Conservation (phyloP, 169 alveolate species). For the Plasmodium chabaudi region DNA sequence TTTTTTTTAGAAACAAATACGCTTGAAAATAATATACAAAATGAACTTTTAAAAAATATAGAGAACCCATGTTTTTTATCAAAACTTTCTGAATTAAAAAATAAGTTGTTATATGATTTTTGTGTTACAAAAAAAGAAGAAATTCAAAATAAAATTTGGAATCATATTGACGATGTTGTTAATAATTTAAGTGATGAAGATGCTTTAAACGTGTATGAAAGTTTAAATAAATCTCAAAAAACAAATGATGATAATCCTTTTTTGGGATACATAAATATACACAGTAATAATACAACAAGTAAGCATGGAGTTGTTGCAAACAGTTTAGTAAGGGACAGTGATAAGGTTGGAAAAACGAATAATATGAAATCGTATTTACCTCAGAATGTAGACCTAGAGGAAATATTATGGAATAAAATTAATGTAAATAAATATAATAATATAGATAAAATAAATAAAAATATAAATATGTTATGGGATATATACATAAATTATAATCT, state of each 20-base stretch:
- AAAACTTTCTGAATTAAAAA: conserved; percentile 20
- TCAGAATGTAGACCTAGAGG: conserved; percentile 27
- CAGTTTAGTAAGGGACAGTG: background rate
- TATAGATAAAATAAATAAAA: conserved; percentile 9
- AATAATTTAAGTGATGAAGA: conserved; percentile 39
- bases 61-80: conserved; percentile 35
- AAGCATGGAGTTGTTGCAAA: too few species aligned
- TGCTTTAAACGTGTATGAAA: conserved; percentile 2
- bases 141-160: conserved; percentile 38
- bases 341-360: background rate
- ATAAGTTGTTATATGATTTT: conserved; percentile 28
- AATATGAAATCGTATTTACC: conserved; percentile 1
- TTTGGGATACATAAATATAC: conserved; percentile 10
- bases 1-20: conserved; percentile 36
- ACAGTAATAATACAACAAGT: too few species aligned
- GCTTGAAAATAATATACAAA: conserved; percentile 29
- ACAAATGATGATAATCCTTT: background rate
- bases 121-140: conserved; percentile 31
- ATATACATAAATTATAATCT: conserved; percentile 11
- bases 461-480: conserved; percentile 23
- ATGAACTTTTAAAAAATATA: conserved; percentile 36
- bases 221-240: background rate
- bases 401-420: conserved; percentile 28
- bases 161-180: background rate
- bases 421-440: conserved; percentile 7